Conservation (phyloP, 192 early-diverging fungal species). For the Podila verticillata region DNA sequence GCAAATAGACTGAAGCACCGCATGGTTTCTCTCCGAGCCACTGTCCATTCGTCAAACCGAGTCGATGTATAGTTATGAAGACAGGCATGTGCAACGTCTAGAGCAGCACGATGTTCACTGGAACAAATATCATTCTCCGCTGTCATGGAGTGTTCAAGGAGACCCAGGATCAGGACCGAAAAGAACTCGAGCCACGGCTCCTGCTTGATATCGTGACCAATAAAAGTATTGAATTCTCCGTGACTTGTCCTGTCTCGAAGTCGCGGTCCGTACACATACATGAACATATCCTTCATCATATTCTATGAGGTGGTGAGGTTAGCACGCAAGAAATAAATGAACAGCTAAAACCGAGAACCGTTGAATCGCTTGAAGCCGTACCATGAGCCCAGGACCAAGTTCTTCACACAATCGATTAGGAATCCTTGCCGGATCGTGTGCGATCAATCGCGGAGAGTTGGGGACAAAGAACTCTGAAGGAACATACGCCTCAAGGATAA, state of each 20-base stretch:
- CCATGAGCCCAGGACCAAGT: constrained; percentile 12
- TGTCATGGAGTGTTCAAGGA: constrained; percentile 8
- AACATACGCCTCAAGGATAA: constrained; percentile 20
- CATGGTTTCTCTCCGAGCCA: constrained; percentile 7
- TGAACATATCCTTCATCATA: constrained; percentile 25
- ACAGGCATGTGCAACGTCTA: neutral
- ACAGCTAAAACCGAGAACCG: neutral
- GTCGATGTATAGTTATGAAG: neutral
- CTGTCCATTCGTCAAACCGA: constrained; percentile 31
- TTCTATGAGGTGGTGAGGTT: constrained; percentile 13
- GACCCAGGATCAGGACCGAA: constrained; percentile 4
- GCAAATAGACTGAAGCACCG: neutral
- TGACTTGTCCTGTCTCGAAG: constrained; percentile 41
- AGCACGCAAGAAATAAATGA: neutral
- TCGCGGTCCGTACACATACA: constrained; percentile 14
- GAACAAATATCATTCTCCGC: no score
- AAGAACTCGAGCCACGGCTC: constrained; percentile 36
- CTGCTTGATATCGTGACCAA: constrained; percentile 10
- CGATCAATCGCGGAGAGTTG: neutral
- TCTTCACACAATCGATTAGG: constrained; percentile 11
- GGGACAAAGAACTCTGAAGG: constrained; percentile 22
- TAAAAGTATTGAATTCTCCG: constrained; percentile 28
- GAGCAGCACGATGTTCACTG: no score
- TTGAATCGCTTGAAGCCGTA: neutral
- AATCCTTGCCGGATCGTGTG: neutral